Percentiles rank a stretch among this genome's conserved stretches.
Conservation (phyloP, 2,329 filamentous ascomycete genomes). For the Trichophyton rubrum region DNA sequence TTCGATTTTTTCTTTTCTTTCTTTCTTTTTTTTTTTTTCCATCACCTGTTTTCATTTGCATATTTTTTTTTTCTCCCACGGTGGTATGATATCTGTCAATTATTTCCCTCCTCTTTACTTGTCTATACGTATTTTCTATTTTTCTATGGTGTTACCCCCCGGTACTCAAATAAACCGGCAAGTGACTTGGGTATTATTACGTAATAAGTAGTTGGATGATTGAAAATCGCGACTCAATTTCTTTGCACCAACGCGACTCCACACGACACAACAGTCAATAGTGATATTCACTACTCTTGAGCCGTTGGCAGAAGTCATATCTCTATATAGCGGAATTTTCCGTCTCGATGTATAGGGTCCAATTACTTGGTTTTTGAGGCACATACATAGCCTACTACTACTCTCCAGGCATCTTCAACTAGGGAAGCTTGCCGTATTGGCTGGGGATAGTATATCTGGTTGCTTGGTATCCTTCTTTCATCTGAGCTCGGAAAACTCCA, state of each 20-base stretch:
- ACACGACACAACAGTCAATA: neutral
- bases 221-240: neutral
- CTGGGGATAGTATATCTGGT: no score
- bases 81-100: neutral
- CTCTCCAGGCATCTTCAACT: no score
- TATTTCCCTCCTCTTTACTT: neutral
- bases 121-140: no score
- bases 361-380: no score
- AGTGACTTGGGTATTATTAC: no score
- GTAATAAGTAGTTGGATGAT: neutral
- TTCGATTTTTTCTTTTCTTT: neutral
- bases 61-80: neutral
- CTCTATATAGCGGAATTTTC: neutral
- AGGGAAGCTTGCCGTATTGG: no score
- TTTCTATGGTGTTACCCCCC: neutral
- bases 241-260: neutral
- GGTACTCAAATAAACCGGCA: neutral
- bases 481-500: no score
- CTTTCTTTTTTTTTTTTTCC: neutral
- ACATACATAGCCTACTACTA: no score
- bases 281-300: neutral
- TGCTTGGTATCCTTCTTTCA: no score
- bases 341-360: no score
- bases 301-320: neutral
- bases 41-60: no score